phyloP scores from a whole-genome alignment of 169 alveolate genomes.

The Cryptosporidium ryanae region DNA sequence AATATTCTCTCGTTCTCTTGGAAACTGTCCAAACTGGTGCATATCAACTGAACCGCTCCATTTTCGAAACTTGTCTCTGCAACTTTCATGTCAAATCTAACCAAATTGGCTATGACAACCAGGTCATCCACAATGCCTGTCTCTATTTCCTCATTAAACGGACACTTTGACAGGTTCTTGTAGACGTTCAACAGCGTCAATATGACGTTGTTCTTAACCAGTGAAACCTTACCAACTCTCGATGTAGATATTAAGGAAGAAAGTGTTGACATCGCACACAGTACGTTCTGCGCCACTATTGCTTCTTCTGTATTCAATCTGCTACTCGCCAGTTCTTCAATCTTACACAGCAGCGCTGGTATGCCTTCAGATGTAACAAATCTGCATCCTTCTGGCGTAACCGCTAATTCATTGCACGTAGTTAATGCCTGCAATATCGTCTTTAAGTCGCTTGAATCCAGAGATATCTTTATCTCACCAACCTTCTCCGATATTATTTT shows the following conservation, averaged over 20 bases:
- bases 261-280: constrained; percentile 35
- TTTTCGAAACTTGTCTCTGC: constrained; percentile 86
- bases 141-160: constrained; percentile 56
- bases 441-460: constrained; percentile 65
- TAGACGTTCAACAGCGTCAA: constrained; percentile 29
- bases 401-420: constrained; percentile 79
- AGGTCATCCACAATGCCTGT: constrained; percentile 67
- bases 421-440: constrained; percentile 77
- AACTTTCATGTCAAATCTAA: constrained; percentile 85
- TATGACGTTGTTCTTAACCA: constrained; percentile 39
- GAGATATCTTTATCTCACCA: constrained; percentile 79
- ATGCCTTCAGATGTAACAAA: constrained; percentile 75
- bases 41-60: constrained; percentile 84
- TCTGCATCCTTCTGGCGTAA: constrained; percentile 81
- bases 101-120: constrained; percentile 82
- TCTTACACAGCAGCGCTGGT: constrained; percentile 18
- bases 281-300: constrained; percentile 25
- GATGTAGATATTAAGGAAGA: constrained; percentile 32
- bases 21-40: constrained; percentile 85
- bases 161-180: constrained; percentile 29
- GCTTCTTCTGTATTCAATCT: constrained; percentile 9
- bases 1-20: constrained; percentile 85
- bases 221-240: constrained; percentile 58
- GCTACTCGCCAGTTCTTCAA: constrained; percentile 24
- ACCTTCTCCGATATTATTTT: constrained; percentile 85